A percentile compares a stretch with the other conserved stretches of the same genome.
Conservation (phyloP, 2,329 filamentous ascomycete genomes). For the Achaetomium macrosporum region DNA sequence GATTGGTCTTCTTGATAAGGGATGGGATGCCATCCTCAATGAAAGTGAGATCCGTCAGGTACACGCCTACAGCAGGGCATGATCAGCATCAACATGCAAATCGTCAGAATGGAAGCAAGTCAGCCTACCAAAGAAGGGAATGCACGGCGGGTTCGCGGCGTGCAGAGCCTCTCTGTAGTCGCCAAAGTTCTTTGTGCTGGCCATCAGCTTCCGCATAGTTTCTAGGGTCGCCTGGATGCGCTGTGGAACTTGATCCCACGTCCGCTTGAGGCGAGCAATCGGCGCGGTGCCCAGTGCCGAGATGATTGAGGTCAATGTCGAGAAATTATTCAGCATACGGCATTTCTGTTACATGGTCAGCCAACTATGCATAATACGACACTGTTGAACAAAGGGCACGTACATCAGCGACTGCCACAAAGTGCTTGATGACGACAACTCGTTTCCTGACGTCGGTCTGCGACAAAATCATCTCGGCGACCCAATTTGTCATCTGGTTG, state of each 20-base stretch:
- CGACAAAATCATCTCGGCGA: conserved; percentile 95
- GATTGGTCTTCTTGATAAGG: conserved; percentile 88
- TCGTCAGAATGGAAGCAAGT: too few species aligned
- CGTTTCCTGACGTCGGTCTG: conserved; percentile 93
- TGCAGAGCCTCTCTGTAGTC: conserved; percentile 93
- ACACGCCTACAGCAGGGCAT: conserved; percentile 63
- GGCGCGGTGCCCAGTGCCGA: conserved; percentile 91
- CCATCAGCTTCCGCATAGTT: conserved; percentile 90
- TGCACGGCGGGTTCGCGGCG: conserved; percentile 90
- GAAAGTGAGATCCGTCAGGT: conserved; percentile 94
- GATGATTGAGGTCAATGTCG: conserved; percentile 94
- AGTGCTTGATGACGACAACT: conserved; percentile 97
- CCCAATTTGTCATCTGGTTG: conserved; percentile 99
- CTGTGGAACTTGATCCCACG: conserved; percentile 88
- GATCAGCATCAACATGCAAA: conserved; percentile 4
- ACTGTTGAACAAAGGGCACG: conserved; percentile 34
- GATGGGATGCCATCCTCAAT: conserved; percentile 98
- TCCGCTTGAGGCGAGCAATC: conserved; percentile 86
- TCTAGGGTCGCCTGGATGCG: conserved; percentile 76
- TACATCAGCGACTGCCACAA: conserved; percentile 92
- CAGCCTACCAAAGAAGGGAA: conserved; percentile 86
- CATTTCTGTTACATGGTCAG: conserved; percentile 68
- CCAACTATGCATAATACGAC: not conserved
- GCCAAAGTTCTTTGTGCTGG: conserved; percentile 95
- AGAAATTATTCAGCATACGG: conserved; percentile 89